Base-by-base conservation (phyloP, 2,329 filamentous ascomycete species). In the Alternaria burnsii region DNA sequence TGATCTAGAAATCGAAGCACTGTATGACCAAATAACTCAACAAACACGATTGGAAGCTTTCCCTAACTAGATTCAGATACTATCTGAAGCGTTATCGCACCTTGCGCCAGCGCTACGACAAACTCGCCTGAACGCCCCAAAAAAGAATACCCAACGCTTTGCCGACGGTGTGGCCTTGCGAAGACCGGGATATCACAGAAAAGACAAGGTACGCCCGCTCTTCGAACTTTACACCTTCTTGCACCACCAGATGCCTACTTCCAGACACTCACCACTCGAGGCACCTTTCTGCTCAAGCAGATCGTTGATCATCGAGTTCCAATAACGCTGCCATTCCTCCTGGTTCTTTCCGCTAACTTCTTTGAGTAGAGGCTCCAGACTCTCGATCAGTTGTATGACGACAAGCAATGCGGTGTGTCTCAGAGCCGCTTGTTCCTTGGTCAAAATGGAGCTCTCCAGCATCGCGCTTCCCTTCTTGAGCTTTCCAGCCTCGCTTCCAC, bases 291-390 rank as follows among this genome's bases (percentile, higher is more conserved):
- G 90, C 76, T 90, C 88, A 73, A 97, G 85, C 72, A 97, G 79
- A 78, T 95, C 91, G 47, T 87, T 87, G 85, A 93, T 94, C 90
- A 97, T 92, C 78, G 90, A 92, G 41, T 89, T 88, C 80, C 91
- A 88, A 94, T 94, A 97, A 42, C 88, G 84, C 76, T 96, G 91
- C 93, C 93, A 97, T 80, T 97, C 94, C 69, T 97, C 93, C 73
- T 91, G 88, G 71, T 90, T 92, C 83, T 97, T 97, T 14, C 90
- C 91, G 72, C 91, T 96, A 46, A 88, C 88, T 71, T 97, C 91
- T 69, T 91, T 87, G 68, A 97, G 81, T 59, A 95, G 81, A 5
- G 92, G 92, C 78, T 97, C 94, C 71, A 97, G 82, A 64, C 90
- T 90, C 75, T 95, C 92, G 55, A 97, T 92, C 84, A 93, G 87